phyloP scores from a whole-genome alignment of 2,329 filamentous ascomycete species.

The Trichoderma endophyticum region DNA sequence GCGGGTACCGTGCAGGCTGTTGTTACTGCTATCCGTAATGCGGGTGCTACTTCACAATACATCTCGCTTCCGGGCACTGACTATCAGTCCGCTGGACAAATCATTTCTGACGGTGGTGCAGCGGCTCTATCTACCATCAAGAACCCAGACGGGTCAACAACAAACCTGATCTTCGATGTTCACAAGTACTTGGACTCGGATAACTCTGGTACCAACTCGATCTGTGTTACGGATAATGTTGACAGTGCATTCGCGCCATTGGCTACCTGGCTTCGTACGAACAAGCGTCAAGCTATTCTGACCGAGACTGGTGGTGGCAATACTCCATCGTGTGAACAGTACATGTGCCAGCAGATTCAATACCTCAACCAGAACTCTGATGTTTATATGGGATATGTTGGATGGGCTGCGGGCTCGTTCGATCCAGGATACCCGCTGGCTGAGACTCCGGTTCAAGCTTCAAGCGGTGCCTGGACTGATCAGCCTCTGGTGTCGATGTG shows the following conservation, averaged over 20 bases:
- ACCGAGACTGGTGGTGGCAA: slow-evolving; percentile 11
- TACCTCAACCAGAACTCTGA: neutral
- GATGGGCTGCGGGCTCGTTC: slow-evolving; percentile 8
- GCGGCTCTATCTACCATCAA: slow-evolving; percentile 49
- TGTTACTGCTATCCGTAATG: slow-evolving; percentile 59
- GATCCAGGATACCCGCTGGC: slow-evolving; percentile 6
- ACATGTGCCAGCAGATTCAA: slow-evolving; percentile 7
- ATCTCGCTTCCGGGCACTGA: slow-evolving; percentile 60
- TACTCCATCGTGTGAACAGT: neutral
- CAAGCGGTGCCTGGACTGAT: neutral
- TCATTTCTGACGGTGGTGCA: slow-evolving; percentile 45
- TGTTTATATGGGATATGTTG: slow-evolving; percentile 2
- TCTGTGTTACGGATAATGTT: slow-evolving; percentile 50
- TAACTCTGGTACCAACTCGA: slow-evolving; percentile 47
- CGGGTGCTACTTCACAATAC: slow-evolving; percentile 52
- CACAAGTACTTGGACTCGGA: slow-evolving; percentile 58
- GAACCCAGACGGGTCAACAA: slow-evolving; percentile 53
- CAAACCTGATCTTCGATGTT: slow-evolving; percentile 53
- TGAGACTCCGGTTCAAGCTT: neutral
- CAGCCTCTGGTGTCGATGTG: neutral
- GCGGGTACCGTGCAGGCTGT: slow-evolving; percentile 55
- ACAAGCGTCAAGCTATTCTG: slow-evolving; percentile 12
- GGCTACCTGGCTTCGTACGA: slow-evolving; percentile 34
- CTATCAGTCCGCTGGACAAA: slow-evolving; percentile 46
- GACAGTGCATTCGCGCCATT: slow-evolving; percentile 41